phyloP scores from a whole-genome alignment of 2,329 filamentous ascomycete species.

The Fusarium proliferatum region DNA sequence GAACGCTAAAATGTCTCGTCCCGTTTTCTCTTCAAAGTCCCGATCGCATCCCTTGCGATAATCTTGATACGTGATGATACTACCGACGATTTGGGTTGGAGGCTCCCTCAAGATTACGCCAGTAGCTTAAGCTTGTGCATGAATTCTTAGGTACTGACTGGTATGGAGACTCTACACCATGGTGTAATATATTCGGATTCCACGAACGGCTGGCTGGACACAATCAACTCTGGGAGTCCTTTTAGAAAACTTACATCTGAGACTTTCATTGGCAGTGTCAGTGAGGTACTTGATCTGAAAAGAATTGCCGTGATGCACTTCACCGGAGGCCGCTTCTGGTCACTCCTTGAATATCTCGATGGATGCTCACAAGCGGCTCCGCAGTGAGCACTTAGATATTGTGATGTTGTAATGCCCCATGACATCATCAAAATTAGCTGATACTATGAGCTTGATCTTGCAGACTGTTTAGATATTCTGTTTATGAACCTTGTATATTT shows the following conservation, averaged over 20 bases:
- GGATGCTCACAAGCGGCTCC: slow-evolving; percentile 41
- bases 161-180: background rate
- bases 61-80: background rate
- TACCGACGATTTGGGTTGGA: background rate
- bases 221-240: slow-evolving; percentile 47
- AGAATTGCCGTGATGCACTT: slow-evolving; percentile 47
- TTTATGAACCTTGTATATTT: slow-evolving; percentile 5
- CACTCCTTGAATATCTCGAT: background rate
- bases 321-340: background rate
- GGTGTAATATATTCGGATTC: slow-evolving; percentile 51
- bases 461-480: background rate
- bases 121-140: background rate
- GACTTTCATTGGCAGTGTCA: slow-evolving; percentile 46
- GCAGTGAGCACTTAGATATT: slow-evolving; percentile 46
- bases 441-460: slow-evolving; percentile 50
- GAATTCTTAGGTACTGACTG: background rate
- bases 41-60: background rate
- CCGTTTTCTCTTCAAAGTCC: background rate
- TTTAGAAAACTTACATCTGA: slow-evolving; percentile 40
- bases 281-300: slow-evolving; percentile 48
- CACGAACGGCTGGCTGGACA: slow-evolving; percentile 49
- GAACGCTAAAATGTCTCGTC: background rate
- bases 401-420: slow-evolving; percentile 45
- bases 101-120: slow-evolving; percentile 45
- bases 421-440: slow-evolving; percentile 69